phyloP scores from a whole-genome alignment of 1,284 basidiomycete genomes.

The Meira nashicola region DNA sequence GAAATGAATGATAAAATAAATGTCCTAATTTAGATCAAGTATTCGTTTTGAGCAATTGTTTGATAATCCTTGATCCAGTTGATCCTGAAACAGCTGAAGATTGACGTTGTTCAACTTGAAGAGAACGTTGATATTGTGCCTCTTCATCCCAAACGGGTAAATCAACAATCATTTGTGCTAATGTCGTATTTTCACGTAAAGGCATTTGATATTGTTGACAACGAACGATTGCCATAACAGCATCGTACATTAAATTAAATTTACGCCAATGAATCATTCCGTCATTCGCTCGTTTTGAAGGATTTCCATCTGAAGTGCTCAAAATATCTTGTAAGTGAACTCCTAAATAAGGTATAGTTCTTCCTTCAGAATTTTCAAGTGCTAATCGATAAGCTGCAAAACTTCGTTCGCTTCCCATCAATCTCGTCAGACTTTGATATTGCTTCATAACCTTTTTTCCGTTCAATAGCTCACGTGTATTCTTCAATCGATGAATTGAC shows the following conservation, averaged over 20 bases:
- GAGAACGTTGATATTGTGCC: conserved; percentile 28
- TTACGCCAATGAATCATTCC: conserved; percentile 46
- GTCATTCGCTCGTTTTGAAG: conserved; percentile 27
- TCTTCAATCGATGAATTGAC: conserved; percentile 36
- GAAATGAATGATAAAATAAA: no score
- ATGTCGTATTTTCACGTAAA: conserved; percentile 8
- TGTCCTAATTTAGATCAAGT: background rate
- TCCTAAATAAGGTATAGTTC: conserved; percentile 44
- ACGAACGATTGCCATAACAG: conserved; percentile 35
- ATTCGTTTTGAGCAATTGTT: background rate
- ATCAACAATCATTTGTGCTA: conserved; percentile 26
- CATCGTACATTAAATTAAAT: conserved; percentile 45
- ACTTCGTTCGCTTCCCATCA: conserved; percentile 41
- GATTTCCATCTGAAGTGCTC: conserved; percentile 43
- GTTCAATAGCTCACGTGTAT: conserved; percentile 36
- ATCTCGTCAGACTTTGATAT: conserved; percentile 31
- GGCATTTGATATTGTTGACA: conserved; percentile 34
- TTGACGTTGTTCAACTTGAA: conserved; percentile 31
- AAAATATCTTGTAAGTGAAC: conserved; percentile 47
- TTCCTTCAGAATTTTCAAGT: conserved; percentile 37
- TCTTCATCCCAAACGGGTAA: conserved; percentile 44
- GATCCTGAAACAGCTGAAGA: background rate
- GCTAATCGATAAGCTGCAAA: conserved; percentile 42
- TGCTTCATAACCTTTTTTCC: conserved; percentile 38
- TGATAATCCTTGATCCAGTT: conserved; percentile 2